phyloP scores from a whole-genome alignment of 345 rosid genomes.

The Noccaea bulbosa region DNA sequence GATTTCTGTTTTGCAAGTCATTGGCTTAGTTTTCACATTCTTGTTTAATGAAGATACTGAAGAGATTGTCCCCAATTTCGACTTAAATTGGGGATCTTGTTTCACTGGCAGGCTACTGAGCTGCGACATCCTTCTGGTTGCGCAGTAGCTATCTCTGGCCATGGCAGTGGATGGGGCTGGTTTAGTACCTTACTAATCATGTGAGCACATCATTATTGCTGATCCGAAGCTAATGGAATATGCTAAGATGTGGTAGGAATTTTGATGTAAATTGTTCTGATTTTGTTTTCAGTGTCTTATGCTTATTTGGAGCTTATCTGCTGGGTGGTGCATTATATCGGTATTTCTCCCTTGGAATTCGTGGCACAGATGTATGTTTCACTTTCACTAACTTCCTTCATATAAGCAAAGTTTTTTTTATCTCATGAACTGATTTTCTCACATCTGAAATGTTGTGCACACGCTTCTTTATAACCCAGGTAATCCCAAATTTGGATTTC shows the following conservation, averaged over 20 bases:
- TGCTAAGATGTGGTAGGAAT: neutral
- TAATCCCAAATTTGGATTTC: conserved; percentile 77
- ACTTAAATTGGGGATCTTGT: conserved; percentile 10
- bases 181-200: conserved; percentile 61
- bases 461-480: conserved; percentile 54
- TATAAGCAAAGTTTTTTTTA: conserved; percentile 4
- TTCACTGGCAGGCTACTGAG: conserved; percentile 59
- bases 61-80: neutral
- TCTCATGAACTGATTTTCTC: conserved; percentile 20
- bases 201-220: conserved; percentile 49
- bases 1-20: conserved; percentile 15
- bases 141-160: conserved; percentile 57
- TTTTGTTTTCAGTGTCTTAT: conserved; percentile 58
- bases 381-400: conserved; percentile 26
- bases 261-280: conserved; percentile 21
- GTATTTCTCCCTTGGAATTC: conserved; percentile 67
- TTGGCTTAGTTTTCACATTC: too few relatives aligned
- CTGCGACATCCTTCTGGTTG: conserved; percentile 94
- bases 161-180: conserved; percentile 85
- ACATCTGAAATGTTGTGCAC: conserved; percentile 1
- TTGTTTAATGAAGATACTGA: neutral
- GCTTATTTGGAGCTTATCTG: conserved; percentile 80
- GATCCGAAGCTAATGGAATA: neutral
- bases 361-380: conserved; percentile 69
- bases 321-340: conserved; percentile 76